Percentiles rank a stretch among this genome's conserved stretches.
phyloP scores from a whole-genome alignment of 805 yeast species.

The Barnettozyma pratensis region DNA sequence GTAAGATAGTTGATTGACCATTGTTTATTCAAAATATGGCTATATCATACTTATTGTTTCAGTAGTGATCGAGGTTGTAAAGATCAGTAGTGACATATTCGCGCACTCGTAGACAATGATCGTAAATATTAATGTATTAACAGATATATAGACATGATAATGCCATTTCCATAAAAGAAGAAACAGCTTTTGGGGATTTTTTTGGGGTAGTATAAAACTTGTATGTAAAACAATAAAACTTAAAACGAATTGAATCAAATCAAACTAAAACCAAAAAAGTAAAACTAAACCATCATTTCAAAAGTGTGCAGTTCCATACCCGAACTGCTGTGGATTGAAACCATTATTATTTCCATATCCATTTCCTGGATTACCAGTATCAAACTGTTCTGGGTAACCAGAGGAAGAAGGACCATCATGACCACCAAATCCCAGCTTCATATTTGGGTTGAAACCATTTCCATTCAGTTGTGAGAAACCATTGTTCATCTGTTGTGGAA shows the following conservation, averaged over 20 bases:
- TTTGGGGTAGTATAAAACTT: too few species aligned
- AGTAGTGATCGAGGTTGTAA: too few species aligned
- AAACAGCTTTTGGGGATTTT: too few species aligned
- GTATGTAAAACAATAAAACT: background rate
- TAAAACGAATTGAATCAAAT: too few species aligned
- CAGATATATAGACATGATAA: slow-evolving; percentile 4
- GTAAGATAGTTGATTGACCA: too few species aligned
- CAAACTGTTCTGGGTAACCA: background rate
- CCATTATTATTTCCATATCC: background rate
- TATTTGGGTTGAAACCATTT: background rate
- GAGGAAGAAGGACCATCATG: background rate
- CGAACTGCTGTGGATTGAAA: slow-evolving; percentile 2
- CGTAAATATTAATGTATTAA: slow-evolving; percentile 5
- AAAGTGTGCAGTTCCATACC: slow-evolving; percentile 10
- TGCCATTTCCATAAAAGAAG: background rate
- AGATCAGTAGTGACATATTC: too few species aligned
- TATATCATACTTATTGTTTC: too few species aligned
- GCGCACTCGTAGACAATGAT: background rate
- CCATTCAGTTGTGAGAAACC: background rate
- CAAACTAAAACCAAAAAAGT: background rate
- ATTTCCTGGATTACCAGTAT: background rate
- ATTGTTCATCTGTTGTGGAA: background rate
- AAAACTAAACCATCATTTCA: background rate
- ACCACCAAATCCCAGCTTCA: background rate
- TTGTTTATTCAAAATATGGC: too few species aligned